A percentile compares a stretch with the other conserved stretches of the same genome.
Evolutionary conservation across 257 asterid genomes (phyloP).

Genomic region (Nicotiana undulata): DNA sequence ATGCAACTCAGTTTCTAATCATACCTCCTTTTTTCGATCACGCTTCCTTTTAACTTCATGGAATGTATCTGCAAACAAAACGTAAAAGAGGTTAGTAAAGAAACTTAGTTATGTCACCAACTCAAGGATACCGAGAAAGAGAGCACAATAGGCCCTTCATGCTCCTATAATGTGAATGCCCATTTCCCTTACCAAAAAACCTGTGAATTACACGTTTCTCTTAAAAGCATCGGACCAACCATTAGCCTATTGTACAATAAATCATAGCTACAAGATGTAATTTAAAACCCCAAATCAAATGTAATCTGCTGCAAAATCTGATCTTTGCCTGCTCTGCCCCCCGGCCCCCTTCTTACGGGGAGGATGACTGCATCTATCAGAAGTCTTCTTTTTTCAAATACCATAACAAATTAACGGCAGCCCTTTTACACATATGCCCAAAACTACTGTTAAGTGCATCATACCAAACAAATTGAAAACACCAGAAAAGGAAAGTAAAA

Average conservation of each 20-base stretch:
- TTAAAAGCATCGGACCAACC: not conserved
- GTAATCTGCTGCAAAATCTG: not conserved
- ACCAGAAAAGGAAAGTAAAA: not conserved
- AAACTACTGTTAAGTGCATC: not conserved
- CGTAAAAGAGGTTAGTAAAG: not conserved
- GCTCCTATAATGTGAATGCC: not conserved
- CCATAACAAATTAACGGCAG: not conserved
- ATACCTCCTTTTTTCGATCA: conserved; percentile 71
- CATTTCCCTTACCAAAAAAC: not conserved
- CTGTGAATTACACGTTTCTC: not conserved
- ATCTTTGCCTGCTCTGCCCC: not conserved
- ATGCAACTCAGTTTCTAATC: not conserved
- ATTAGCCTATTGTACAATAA: not conserved
- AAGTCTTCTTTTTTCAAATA: not conserved
- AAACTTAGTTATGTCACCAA: not conserved
- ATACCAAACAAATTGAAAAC: not conserved
- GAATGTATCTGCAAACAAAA: conserved; percentile 59
- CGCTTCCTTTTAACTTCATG: conserved; percentile 87
- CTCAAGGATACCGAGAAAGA: not conserved
- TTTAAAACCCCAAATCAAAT: not conserved
- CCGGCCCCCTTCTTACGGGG: not conserved
- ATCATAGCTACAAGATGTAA: not conserved
- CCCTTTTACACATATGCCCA: not conserved
- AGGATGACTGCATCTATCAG: not conserved
- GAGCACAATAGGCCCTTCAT: not conserved